Base-by-base conservation (phyloP, 2,329 filamentous ascomycete species). In the Verticillium nonalfalfae region DNA sequence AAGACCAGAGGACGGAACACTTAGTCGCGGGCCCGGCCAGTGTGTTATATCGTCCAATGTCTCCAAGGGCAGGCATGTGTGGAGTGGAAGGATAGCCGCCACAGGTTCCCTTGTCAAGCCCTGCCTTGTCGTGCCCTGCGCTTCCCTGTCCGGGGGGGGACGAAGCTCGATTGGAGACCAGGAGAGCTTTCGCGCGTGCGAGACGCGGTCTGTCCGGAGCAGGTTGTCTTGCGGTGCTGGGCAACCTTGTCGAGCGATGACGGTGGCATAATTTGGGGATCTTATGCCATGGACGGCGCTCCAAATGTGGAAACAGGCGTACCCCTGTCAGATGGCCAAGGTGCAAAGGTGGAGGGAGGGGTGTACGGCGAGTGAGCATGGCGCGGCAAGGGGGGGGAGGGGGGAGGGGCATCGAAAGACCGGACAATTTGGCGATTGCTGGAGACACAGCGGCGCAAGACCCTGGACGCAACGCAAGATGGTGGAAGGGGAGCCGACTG, bases 241-340 rank as follows among this genome's bases (percentile, higher is more conserved):
- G 15, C 55, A 62, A 75, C 74, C 74, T 77, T 77, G 76, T 70
- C 76, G 73, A 76, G 76, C 74, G 73, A 76, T 76, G 77, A 79
- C 76, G 75, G 78, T 76, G 78, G 79, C 77, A 83, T 82, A 83
- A 83, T 81, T 82, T 81, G 81, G 76, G 74, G 77, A 81, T 82
- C 79, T 83, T 83, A 84, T 83, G 80, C 79, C 78, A 80, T 80
- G 76, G 75, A 52, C 58, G 33, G 40, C 33, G 50, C 40, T 58
- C 78, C 76, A 74, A 76, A 80, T 81, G 79, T 81, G 80, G 79
- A 79, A 81, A 77, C 75, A 75, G 73, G 71, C 75, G 40, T 50
- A 18, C 40, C 40, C 40, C 40, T 50, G 40, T 50, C n/a, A 10
- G 18, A 50, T n/a, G 40, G 40, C 7, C 40, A 50, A 50, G 40